Percentiles rank a stretch among this genome's conserved stretches.
Evolutionary conservation across 306 rosid genomes (phyloP).

Genomic region (Cercis canadensis): DNA sequence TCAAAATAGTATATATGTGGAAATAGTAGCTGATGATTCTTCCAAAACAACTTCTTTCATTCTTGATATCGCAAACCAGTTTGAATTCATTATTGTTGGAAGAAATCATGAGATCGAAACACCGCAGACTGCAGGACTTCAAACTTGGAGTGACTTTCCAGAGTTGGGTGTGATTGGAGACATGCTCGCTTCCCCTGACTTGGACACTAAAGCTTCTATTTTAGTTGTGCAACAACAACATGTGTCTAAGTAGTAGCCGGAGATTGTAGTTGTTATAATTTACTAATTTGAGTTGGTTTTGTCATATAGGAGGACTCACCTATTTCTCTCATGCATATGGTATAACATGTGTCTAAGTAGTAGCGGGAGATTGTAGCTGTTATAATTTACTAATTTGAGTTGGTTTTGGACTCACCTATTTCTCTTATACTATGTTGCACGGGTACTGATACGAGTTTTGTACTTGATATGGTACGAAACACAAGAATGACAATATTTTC

Average conservation of each 20-base stretch:
- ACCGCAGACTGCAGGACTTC: slow-evolving; percentile 55
- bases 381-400: too few species aligned
- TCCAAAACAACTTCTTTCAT: slow-evolving; percentile 38
- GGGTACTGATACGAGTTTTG: too few species aligned
- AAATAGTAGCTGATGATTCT: slow-evolving; percentile 33
- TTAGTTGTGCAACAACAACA: slow-evolving; percentile 64
- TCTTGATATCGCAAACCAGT: slow-evolving; percentile 37
- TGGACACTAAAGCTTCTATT: slow-evolving; percentile 49
- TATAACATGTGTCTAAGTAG: slow-evolving; percentile 7
- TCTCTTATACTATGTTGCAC: too few species aligned
- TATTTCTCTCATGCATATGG: too few species aligned
- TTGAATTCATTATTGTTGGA: slow-evolving; percentile 66
- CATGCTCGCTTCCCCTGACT: slow-evolving; percentile 66
- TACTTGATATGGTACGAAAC: too few species aligned
- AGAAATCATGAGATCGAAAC: slow-evolving; percentile 40
- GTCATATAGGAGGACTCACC: too few species aligned
- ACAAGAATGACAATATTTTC: too few species aligned
- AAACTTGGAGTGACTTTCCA: slow-evolving; percentile 67
- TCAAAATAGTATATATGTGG: slow-evolving; percentile 21
- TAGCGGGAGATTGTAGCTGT: background rate
- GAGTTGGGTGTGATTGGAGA: slow-evolving; percentile 73
- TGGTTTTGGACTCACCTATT: too few species aligned
- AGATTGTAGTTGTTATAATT: background rate
- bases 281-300: too few species aligned
- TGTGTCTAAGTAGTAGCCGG: background rate